Evolutionary conservation across 371 early-diverging fungal genomes (phyloP).

Genomic region (Dentiscutata heterogama): DNA sequence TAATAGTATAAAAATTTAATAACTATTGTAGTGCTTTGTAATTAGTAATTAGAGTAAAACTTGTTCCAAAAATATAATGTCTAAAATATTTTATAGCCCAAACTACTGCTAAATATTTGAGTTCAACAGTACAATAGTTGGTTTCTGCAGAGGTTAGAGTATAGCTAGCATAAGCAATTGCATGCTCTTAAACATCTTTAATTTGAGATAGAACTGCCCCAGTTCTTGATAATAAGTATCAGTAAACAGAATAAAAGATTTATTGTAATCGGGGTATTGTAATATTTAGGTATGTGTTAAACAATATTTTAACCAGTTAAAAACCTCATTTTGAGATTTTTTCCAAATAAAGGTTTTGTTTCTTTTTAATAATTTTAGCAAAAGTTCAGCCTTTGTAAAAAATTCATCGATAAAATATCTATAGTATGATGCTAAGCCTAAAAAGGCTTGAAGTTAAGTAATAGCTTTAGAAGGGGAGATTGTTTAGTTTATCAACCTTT

Average conservation of each 20-base stretch:
- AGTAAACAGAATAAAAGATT: conserved; percentile 48
- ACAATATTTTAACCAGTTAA: conserved; percentile 47
- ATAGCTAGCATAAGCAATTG: background rate
- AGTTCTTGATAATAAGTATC: conserved; percentile 52
- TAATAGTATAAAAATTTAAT: too few species aligned
- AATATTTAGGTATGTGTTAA: conserved; percentile 46
- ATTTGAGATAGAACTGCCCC: conserved; percentile 53
- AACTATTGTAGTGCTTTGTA: too few species aligned
- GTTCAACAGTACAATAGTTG: background rate
- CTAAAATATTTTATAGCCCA: background rate
- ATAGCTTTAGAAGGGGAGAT: conserved; percentile 47
- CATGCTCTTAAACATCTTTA: conserved; percentile 12
- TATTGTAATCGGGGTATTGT: conserved; percentile 49
- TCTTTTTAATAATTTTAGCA: conserved; percentile 55
- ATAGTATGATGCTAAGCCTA: conserved; percentile 57
- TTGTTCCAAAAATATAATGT: background rate
- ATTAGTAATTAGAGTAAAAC: too few species aligned
- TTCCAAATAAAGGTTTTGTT: conserved; percentile 50
- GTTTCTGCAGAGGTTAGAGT: background rate
- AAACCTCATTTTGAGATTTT: conserved; percentile 46
- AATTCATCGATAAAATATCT: conserved; percentile 55
- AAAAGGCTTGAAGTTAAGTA: conserved; percentile 54
- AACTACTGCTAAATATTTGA: background rate
- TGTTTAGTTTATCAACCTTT: background rate
- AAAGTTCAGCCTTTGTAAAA: conserved; percentile 54